Evolutionary conservation across 1,139 yeast genomes (phyloP), one percentile per base, ranked within the genome.

Genomic region (Citeromyces hawaiiensis): DNA sequence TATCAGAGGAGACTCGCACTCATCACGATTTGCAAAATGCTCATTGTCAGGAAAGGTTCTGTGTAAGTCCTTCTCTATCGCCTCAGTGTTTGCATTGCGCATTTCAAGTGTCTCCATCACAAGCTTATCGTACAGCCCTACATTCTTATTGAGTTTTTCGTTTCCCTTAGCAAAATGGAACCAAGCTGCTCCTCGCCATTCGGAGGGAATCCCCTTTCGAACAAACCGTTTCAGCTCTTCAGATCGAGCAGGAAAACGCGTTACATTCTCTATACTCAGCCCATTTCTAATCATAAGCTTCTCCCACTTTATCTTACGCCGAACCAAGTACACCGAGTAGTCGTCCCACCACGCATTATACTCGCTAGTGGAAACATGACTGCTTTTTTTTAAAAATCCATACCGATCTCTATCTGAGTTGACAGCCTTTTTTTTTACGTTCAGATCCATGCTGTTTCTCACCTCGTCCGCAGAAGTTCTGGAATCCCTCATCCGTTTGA

Each of bases 161-260:
- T 76, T 70, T 2, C 96, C 97, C n/a, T 80, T 78, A n/a, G 94
- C 94, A 57, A 85, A 88, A 63, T 76, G 81, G 66, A 91, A 91
- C 98, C 98, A 91, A 1, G 96, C 96, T 48, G 75, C 76, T 0
- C 97, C 98, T 48, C 98, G 65, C 96, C 96, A 88, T 55, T 86
- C 96, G 0, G 95, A 88, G 0, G 98, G 97, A 8, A 91, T 80
- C 6, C 98, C 98, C 54, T 83, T 81, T 42, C 97, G 70, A 11
- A 91, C 73, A 53, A 85, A 77, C 45, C 94, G 72, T 53, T 83
- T 82, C 45, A 87, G 68, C 50, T 83, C 87, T 45, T 83, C 94
- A 8, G 91, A 81, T 44, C 72, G 73, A 0, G 95, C 80, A 0
- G 97, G 97, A 53, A 86, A 88, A 44, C 91, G 57, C 1, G 59